Evolutionary conservation across 2,329 filamentous ascomycete species (phyloP), one percentile per base, ranked within the genome.

Genomic region (Spiromastix sp.): DNA sequence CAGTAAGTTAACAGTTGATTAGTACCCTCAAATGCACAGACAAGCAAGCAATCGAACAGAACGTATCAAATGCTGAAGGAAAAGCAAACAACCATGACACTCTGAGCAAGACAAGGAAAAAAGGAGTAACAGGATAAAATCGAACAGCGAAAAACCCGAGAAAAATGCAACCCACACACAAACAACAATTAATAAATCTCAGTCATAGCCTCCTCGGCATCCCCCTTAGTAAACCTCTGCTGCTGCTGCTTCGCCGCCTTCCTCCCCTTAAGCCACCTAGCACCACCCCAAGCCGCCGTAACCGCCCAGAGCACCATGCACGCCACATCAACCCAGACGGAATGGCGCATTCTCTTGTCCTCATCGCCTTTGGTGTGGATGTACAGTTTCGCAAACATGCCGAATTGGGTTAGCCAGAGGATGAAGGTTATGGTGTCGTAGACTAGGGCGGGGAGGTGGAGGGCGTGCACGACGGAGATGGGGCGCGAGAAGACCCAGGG

Each of bases 361-460:
- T 71, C 77, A 26, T 49, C 48, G 52, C 83, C 70, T 12, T 34
- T 38, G 4, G 35, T 37, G 10, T 39, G 13, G 52, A 93, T 81
- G 66, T 80, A 94, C 68, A 89, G 75, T 48, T 71, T 77, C 36
- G 79, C 86, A 54, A 94, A 94, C 41, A 91, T 64, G 12, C 85
- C 86, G 55, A 93, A 93, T 4, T 91, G 68, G 2, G 77, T 74
- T 40, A 85, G 75, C 79, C 84, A 93, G 19, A 93, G 71, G 43
- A 91, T 66, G 48, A 81, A 83, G 12, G 93, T 59, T 10, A 89
- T 54, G 24, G 69, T 61, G 56, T 86, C 81, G 78, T 83, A 85
- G 33, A 67, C 60, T 51, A 83, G 81, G 35, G 75, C 44, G 10
- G 55, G 55, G 3, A 62, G 33, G 21, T 49, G 46, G 32, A 50